phyloP scores from a whole-genome alignment of 305 asterid species.

The Fraxinus paxiana region DNA sequence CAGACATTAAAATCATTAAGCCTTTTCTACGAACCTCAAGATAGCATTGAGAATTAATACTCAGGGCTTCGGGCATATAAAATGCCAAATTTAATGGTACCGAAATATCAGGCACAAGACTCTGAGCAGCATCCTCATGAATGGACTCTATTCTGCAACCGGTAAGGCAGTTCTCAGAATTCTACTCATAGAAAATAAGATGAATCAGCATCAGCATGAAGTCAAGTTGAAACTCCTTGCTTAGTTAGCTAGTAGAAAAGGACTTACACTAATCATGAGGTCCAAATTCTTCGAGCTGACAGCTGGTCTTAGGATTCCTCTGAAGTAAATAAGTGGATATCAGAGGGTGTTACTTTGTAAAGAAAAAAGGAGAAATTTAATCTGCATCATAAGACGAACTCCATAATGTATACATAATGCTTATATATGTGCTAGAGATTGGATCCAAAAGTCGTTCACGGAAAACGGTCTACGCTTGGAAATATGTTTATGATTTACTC shows the following conservation, averaged over 20 bases:
- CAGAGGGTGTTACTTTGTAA: not conserved
- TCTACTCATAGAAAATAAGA: constrained; percentile 57
- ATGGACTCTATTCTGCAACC: constrained; percentile 71
- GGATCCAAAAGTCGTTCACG: not conserved
- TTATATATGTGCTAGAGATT: not conserved
- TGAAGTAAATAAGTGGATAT: constrained; percentile 33
- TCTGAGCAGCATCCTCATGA: constrained; percentile 57
- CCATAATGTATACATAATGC: not conserved
- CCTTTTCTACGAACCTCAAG: constrained; percentile 58
- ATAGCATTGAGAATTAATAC: constrained; percentile 65
- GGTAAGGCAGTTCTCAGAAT: constrained; percentile 77
- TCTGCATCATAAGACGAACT: not conserved
- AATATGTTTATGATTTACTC: not conserved
- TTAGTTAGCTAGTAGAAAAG: constrained; percentile 19
- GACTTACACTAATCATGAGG: constrained; percentile 64
- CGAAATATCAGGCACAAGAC: constrained; percentile 59
- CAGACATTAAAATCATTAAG: not conserved
- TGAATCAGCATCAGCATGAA: constrained; percentile 33
- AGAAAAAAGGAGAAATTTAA: not conserved
- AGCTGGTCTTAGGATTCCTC: constrained; percentile 87
- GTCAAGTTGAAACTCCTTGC: constrained; percentile 8
- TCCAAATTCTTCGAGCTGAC: constrained; percentile 62
- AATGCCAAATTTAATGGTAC: constrained; percentile 65
- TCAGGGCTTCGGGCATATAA: constrained; percentile 85
- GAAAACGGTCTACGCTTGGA: not conserved